Percentiles rank a stretch among this genome's conserved stretches.
Conservation (phyloP, 176 grass and related monocot genomes). For the Aegilops sharonensis region DNA sequence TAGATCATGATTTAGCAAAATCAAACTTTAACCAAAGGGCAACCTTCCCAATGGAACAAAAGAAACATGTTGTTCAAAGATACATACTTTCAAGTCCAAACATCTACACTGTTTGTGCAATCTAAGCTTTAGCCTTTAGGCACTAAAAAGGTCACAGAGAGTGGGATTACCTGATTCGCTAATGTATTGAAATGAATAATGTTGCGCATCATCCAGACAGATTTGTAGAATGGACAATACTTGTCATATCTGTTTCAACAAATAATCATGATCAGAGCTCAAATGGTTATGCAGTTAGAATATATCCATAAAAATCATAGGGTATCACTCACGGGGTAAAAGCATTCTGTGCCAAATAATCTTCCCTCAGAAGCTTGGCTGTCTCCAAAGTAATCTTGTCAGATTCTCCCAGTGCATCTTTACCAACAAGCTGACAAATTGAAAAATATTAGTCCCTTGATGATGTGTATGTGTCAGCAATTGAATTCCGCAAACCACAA, state of each 20-base stretch:
- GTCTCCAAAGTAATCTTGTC: conserved; percentile 82
- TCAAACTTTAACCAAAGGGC: not conserved
- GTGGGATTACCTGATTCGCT: conserved; percentile 66
- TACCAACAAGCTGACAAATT: conserved; percentile 78
- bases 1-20: not conserved
- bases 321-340: conserved; percentile 69
- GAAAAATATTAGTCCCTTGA: conserved; percentile 24
- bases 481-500: not conserved
- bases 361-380: conserved; percentile 82
- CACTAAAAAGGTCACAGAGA: not conserved
- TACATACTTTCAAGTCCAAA: not conserved
- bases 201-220: conserved; percentile 95
- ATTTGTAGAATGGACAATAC: conserved; percentile 90
- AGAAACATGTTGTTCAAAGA: not conserved
- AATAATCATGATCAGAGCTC: conserved; percentile 5
- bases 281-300: not conserved
- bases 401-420: conserved; percentile 83
- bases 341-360: conserved; percentile 89
- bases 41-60: not conserved
- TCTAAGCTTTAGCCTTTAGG: not conserved
- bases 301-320: not conserved
- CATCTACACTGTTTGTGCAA: not conserved
- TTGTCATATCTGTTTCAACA: conserved; percentile 66
- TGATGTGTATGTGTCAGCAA: not conserved
- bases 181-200: conserved; percentile 83